Evolutionary conservation across 768 basidiomycete species (phyloP), one percentile per base, ranked within the genome.

Genomic region (Imleria badia): DNA sequence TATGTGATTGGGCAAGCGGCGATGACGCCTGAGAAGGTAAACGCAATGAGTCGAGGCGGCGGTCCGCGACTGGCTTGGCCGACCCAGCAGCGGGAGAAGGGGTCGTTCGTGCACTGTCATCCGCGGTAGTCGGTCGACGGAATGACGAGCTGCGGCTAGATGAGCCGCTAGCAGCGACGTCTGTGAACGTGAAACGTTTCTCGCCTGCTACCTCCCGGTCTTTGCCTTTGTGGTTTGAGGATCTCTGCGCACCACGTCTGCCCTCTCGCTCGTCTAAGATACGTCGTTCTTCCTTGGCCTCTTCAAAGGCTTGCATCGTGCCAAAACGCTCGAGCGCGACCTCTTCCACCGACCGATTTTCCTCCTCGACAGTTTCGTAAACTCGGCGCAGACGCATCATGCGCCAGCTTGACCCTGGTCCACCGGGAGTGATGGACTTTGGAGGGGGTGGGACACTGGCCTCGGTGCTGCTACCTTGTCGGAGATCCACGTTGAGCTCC

Each of bases 361-460:
- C 93, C 64, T 98, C 95, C 54, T 92, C 86, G 0, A 90, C 93
- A 3, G 89, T 81, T 68, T 98, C 96, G 66, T 92, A 95, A 1
- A 93, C 87, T 15, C 91, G 81, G 38, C 86, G 83, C 0, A 99
- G 82, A 62, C 94, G 93, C 86, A 91, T 94, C 97, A 98, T 98
- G 15, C 97, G 86, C 96, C 97, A 99, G 66, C 85, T 86, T 3
- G 92, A 93, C 12, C 96, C 96, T 6, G 94, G 89, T 2, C 93
- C 94, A 3, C 96, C 96, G 0, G 94, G 92, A 0, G 81, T 83
- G 51, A 75, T 68, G 20, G 81, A 66, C 67, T 80, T 83, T 6
- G 78, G 71, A 45, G 76, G 73, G 35, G 73, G 69, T 2, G 64
- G 59, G 17, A 40, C 74, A 47, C 76, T 73, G 13, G 75, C 67